Evolutionary conservation across 1,139 yeast species (phyloP), one percentile per base, ranked within the genome.

Genomic region (Lodderomyces orthopsilosis): DNA sequence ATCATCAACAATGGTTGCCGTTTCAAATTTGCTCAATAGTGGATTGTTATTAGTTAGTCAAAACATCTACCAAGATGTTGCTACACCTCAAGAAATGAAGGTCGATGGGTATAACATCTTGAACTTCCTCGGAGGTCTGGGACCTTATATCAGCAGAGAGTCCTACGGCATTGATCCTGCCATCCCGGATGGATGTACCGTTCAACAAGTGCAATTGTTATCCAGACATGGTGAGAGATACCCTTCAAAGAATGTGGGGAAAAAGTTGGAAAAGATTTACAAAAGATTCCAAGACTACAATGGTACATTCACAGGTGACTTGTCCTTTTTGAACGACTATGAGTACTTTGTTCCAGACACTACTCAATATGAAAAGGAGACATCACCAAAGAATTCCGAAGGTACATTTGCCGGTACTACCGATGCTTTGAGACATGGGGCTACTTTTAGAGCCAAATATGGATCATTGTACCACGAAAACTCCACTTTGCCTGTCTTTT

Each of bases 161-260:
- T 80, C 79, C 0, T 66, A 56, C 47, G 81, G 81, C 14, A 71
- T 76, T 35, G 63, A 68, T 19, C 68, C 75, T 28, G 70, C 62
- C 23, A 53, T 65, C 37, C 89, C 90, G 8, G 66, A 58, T 3
- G 69, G 70, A 40, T 78, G 87, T 56, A 58, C 65, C 8, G 68
- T 83, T 40, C 82, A 81, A 48, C 89, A 82, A 58, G 86, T 83
- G n/a, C 82, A 80, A 50, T 62, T 80, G 47, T 63, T 80, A 41
- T 70, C 76, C 46, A 75, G 93, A 57, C 93, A 85, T 53, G 93
- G 91, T n/a, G 90, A 83, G 56, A 67, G 93, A 53, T 85, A 70
- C 57, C 89, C 88, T 15, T 61, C 70, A 3, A 54, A 54, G 14
- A 51, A 57, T 24, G 55, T 57, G 15, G 75, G 72, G 19, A 46